These are phyloP conservation scores for Phytophthora quininea DNA, from an alignment of 352 stramenopile genomes.

Conservation along the genomic window DNA sequence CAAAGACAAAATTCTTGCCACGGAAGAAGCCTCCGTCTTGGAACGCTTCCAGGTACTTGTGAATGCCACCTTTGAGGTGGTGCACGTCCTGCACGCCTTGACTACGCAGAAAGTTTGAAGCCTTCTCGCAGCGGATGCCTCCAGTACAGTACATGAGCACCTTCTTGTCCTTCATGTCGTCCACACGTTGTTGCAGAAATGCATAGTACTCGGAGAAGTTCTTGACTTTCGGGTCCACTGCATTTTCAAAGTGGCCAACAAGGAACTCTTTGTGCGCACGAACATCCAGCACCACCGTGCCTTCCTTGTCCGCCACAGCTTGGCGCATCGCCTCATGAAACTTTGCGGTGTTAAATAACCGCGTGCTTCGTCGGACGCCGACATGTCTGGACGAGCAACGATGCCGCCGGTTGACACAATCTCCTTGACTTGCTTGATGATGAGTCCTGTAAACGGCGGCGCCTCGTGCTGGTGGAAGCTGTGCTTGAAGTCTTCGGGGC, in stretches of 20 bases:
- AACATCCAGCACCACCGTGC: constrained; percentile 64
- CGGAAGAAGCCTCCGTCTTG: constrained; percentile 69
- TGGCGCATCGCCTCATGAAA: constrained; percentile 72
- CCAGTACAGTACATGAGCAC: constrained; percentile 85
- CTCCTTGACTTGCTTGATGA: constrained; percentile 82
- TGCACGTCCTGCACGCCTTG: constrained; percentile 63
- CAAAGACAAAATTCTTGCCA: constrained; percentile 84
- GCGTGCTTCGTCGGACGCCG: constrained; percentile 57
- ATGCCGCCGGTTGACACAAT: constrained; percentile 71
- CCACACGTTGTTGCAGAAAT: constrained; percentile 62
- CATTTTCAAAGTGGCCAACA: constrained; percentile 76
- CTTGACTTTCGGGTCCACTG: constrained; percentile 69
- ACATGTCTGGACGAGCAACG: constrained; percentile 58
- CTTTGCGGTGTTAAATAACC: constrained; percentile 78
- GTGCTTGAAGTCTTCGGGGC: constrained; percentile 78
- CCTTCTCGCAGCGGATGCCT: constrained; percentile 80
- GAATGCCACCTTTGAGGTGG: constrained; percentile 76
- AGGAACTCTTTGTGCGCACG: constrained; percentile 68
- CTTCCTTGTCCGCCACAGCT: constrained; percentile 47
- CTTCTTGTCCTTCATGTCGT: constrained; percentile 74
- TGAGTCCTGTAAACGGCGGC: constrained; percentile 64
- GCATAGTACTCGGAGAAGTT: constrained; percentile 82
- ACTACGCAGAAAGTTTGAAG: constrained; percentile 68
- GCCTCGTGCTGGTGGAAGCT: constrained; percentile 44
- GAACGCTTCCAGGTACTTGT: constrained; percentile 76